These are phyloP conservation scores for Aulographum hederae DNA, from an alignment of 2,329 filamentous ascomycete species.

Conservation along the genomic window DNA sequence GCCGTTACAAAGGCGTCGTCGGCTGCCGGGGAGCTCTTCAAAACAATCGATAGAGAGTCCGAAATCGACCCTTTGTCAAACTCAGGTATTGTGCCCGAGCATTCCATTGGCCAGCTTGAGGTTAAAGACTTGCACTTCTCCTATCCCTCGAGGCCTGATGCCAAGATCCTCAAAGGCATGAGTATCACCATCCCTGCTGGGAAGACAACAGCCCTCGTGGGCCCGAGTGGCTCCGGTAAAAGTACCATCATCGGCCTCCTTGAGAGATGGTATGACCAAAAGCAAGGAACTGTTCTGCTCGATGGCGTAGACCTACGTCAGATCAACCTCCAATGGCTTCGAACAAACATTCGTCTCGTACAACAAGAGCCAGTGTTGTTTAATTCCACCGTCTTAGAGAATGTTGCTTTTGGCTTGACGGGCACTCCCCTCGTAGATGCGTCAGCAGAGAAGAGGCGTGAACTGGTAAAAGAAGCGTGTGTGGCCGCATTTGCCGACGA, in stretches of 20 bases:
- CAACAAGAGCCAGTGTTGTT: constrained; percentile 17
- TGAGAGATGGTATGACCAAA: constrained; percentile 16
- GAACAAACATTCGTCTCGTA: constrained; percentile 14
- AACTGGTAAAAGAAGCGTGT: constrained; percentile 17
- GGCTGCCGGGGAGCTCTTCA: constrained; percentile 5
- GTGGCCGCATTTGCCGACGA: constrained; percentile 15
- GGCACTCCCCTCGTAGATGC: constrained; percentile 10
- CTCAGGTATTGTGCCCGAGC: constrained; percentile 10
- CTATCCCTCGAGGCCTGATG: constrained; percentile 24
- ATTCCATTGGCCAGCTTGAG: constrained; percentile 14
- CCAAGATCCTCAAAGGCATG: constrained; percentile 20
- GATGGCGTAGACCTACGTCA: constrained; percentile 13
- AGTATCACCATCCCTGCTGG: constrained; percentile 18
- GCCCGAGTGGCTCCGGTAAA: constrained; percentile 25
- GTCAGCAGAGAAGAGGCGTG: constrained; percentile 7
- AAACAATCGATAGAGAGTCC: constrained; percentile 8
- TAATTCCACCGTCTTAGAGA: constrained; percentile 16
- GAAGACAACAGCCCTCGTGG: constrained; percentile 26
- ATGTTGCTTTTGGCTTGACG: constrained; percentile 17
- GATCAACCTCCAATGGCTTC: constrained; percentile 15
- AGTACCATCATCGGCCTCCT: constrained; percentile 25
- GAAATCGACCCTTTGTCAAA: constrained; percentile 3
- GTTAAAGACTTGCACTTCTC: constrained; percentile 22
- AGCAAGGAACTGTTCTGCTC: constrained; percentile 12
- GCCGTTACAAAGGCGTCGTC: constrained; percentile 2